Conservation (phyloP, 768 basidiomycete genomes). For the Russula sp. region DNA sequence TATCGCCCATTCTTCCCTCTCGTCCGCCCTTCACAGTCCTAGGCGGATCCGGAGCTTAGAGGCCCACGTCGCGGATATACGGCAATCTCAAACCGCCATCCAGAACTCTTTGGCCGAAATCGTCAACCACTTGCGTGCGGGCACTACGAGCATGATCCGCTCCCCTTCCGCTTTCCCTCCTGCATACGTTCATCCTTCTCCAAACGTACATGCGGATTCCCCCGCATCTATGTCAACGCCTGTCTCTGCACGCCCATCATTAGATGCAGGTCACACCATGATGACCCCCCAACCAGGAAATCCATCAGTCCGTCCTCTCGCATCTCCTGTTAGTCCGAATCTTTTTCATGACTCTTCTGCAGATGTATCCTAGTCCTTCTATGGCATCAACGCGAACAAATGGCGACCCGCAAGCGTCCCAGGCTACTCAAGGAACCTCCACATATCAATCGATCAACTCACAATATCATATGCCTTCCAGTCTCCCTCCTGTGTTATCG, state of each 20-base stretch:
- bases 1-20: background rate
- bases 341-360: background rate
- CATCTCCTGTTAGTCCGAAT: background rate
- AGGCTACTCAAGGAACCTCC: conserved; percentile 5
- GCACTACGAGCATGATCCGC: conserved; percentile 41
- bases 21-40: conserved; percentile 5
- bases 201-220: conserved; percentile 55
- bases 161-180: conserved; percentile 59
- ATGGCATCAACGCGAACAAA: conserved; percentile 1
- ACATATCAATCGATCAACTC: conserved; percentile 14
- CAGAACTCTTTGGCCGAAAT: conserved; percentile 78
- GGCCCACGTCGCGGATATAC: conserved; percentile 77
- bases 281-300: conserved; percentile 26
- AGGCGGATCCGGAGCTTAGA: conserved; percentile 92
- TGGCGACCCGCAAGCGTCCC: conserved; percentile 8
- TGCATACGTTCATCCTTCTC: conserved; percentile 56
- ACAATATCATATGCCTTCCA: conserved; percentile 12
- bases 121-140: conserved; percentile 65
- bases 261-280: conserved; percentile 27
- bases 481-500: conserved; percentile 19
- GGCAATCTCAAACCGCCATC: conserved; percentile 64
- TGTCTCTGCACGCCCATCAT: conserved; percentile 31
- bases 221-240: conserved; percentile 39
- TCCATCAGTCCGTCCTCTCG: conserved; percentile 28
- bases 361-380: conserved; percentile 21